Percentiles rank a stretch among this genome's conserved stretches.
phyloP scores from a whole-genome alignment of 2,329 filamentous ascomycete genomes.

The Fusarium udum region DNA sequence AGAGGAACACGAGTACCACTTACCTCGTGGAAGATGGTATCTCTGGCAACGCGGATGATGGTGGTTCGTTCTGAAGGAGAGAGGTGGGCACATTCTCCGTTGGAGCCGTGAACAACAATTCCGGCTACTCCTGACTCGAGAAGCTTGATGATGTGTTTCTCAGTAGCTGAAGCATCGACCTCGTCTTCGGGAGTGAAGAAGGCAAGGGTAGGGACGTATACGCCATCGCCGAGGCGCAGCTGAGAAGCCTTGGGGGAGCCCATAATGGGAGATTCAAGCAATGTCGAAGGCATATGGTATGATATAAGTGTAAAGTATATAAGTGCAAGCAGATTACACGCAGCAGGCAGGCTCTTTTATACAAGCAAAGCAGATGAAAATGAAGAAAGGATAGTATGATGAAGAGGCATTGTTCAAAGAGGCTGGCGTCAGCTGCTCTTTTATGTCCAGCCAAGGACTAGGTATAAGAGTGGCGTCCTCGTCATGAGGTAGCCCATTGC shows the following conservation, averaged over 20 bases:
- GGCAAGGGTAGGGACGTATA: conserved; percentile 51
- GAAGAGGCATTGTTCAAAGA: conserved; percentile 6
- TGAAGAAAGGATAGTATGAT: neutral
- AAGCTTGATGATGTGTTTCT: conserved; percentile 48
- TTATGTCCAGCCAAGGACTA: conserved; percentile 32
- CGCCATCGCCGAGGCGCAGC: conserved; percentile 43
- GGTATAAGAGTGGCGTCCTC: conserved; percentile 23
- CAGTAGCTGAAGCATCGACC: conserved; percentile 45
- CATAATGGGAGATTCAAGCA: conserved; percentile 37
- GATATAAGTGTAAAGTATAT: neutral
- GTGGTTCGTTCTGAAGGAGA: conserved; percentile 74
- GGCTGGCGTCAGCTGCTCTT: conserved; percentile 39
- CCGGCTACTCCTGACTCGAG: conserved; percentile 78
- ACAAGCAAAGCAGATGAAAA: neutral
- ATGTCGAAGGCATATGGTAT: conserved; percentile 39
- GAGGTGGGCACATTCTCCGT: conserved; percentile 84
- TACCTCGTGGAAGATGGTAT: conserved; percentile 41
- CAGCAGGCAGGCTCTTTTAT: conserved; percentile 15
- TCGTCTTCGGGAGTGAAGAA: conserved; percentile 51
- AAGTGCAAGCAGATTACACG: neutral
- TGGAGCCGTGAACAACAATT: conserved; percentile 82
- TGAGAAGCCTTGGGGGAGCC: conserved; percentile 41
- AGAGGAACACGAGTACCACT: conserved; percentile 50
- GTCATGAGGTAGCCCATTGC: conserved; percentile 38
- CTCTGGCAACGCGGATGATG: conserved; percentile 67